phyloP scores from a whole-genome alignment of 2,329 filamentous ascomycete genomes.

The Trichothecium roseum region DNA sequence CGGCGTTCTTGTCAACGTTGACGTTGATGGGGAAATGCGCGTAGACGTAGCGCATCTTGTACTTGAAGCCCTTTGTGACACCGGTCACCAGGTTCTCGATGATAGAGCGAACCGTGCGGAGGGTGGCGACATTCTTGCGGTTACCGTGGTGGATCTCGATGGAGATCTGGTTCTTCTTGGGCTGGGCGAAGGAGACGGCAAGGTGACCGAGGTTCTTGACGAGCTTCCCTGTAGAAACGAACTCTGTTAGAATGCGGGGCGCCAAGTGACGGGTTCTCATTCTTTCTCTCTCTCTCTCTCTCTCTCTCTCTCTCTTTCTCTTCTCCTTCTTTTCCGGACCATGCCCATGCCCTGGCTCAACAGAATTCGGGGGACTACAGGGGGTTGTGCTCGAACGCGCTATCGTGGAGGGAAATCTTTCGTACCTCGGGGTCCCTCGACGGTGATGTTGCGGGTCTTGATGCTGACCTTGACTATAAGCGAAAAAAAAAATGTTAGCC shows the following conservation, averaged over 20 bases:
- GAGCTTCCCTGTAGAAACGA: slow-evolving; percentile 72
- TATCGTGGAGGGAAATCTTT: slow-evolving; percentile 7
- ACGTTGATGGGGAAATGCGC: slow-evolving; percentile 99
- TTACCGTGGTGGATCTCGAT: slow-evolving; percentile 98
- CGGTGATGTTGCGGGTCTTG: slow-evolving; percentile 92
- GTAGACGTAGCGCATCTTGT: slow-evolving; percentile 99
- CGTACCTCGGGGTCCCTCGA: slow-evolving; percentile 89
- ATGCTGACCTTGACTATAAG: slow-evolving; percentile 87
- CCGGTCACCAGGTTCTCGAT: slow-evolving; percentile 99
- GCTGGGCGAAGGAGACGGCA: slow-evolving; percentile 87
- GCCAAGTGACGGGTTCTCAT: too few species aligned
- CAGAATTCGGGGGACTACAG: background rate
- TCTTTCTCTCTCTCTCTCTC: too few species aligned
- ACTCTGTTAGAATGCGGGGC: slow-evolving; percentile 7
- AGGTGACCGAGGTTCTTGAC: slow-evolving; percentile 94
- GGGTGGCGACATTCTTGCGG: slow-evolving; percentile 95
- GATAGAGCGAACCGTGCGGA: slow-evolving; percentile 94
- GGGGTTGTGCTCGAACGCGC: background rate
- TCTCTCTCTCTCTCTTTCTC: too few species aligned
- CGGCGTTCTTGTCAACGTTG: slow-evolving; percentile 92
- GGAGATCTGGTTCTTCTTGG: slow-evolving; percentile 76
- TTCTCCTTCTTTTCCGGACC: background rate
- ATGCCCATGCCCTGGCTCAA: background rate
- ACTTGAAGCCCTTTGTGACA: slow-evolving; percentile 99
- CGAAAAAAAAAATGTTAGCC: slow-evolving; percentile 18